These are phyloP conservation scores for Avicennia marina DNA, from an alignment of 257 asterid species.

Conservation along the genomic window DNA sequence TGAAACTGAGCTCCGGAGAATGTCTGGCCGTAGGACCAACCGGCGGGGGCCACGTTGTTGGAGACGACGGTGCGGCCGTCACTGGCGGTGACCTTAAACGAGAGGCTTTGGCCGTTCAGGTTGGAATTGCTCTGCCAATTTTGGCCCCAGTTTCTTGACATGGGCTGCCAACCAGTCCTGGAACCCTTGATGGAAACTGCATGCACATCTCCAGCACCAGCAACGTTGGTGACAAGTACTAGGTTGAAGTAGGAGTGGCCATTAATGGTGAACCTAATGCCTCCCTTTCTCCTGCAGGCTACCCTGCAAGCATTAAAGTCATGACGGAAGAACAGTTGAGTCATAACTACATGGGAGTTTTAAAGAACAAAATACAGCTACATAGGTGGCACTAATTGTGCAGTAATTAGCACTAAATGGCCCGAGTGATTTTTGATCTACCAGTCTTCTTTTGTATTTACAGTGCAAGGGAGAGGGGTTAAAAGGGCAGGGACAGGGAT, in stretches of 20 bases:
- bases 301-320: constrained; percentile 42
- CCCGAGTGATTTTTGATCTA: too few species aligned
- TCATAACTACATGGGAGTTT: too few species aligned
- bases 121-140: constrained; percentile 79
- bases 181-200: constrained; percentile 74
- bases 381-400: too few species aligned
- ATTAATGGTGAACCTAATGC: constrained; percentile 80
- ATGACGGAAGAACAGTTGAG: not conserved
- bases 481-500: too few species aligned
- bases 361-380: too few species aligned
- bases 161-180: constrained; percentile 66
- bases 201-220: constrained; percentile 85
- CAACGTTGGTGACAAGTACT: constrained; percentile 78
- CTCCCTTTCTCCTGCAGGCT: constrained; percentile 74
- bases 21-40: constrained; percentile 90
- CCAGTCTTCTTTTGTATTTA: too few species aligned
- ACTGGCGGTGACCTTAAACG: constrained; percentile 78
- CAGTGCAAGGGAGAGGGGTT: too few species aligned
- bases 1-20: constrained; percentile 73
- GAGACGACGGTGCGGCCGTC: constrained; percentile 69
- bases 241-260: constrained; percentile 90
- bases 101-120: constrained; percentile 77
- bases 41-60: constrained; percentile 56
- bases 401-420: too few species aligned
- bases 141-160: constrained; percentile 95